Evolutionary conservation across 208 protist species (phyloP), one percentile per base, ranked within the genome.

Genomic region (Leishmania gerbilli): DNA sequence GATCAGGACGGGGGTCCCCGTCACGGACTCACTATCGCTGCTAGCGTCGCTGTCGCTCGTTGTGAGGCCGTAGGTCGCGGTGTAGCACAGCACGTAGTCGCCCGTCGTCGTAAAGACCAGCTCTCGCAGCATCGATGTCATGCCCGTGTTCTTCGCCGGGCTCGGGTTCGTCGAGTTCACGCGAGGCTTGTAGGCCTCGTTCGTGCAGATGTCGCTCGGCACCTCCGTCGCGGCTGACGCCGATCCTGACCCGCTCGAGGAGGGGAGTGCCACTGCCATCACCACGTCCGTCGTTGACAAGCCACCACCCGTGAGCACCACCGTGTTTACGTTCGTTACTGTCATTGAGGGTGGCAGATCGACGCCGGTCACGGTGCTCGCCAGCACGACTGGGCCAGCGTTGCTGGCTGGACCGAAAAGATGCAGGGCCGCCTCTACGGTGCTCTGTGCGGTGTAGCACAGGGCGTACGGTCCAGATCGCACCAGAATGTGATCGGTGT

Each of bases 41-140:
- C 71, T 64, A 1, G n/a, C 3, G 19, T 27, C 31, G 60, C 68
- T 71, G 65, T 67, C 45, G 19, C 45, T 77, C 19, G 82, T 79
- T 42, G 85, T 79, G 37, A 67, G 42, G 65, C 72, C 64, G 80
- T 80, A 74, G 58, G 87, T 79, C 3, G 92, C 74, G 65, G 83
- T 76, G 87, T 93, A 96, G 86, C 95, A 96, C 34, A 96, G 80
- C 51, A 96, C 92, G 80, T 96, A 98, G n/a, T 71, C 27, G 15
- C 87, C 87, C 2, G 92, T 76, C 42, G 56, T 40, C 13, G 45
- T 80, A 79, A 96, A 96, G 42, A 79, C 65, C 45, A 96, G 45
- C 31, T 69, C 78, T 49, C 85, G 85, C 58, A 78, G 68, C 58
- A 94, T 90, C 31, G 76, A 34, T n/a, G 58, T 89, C 53, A 82